Base-by-base conservation (phyloP, 192 early-diverging fungal species). In the Rhizoclosmatium sp. region DNA sequence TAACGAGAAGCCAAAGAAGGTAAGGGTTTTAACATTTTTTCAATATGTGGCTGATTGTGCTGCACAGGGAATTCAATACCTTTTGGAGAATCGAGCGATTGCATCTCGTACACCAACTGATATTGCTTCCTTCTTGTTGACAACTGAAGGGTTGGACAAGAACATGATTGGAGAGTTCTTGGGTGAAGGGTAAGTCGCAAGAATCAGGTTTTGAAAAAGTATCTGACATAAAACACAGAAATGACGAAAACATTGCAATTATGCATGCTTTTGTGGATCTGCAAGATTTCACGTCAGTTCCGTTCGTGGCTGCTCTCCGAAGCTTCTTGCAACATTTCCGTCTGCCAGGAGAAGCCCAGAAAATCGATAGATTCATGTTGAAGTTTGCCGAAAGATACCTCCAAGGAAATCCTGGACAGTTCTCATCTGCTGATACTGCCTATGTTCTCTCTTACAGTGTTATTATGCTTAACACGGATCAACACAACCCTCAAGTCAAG, bases 381-480 rank as follows among this genome's bases (percentile, higher is more conserved):
- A 89, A 90, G 1, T 99, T 99, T 87, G 91, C 98, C 3, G 88
- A 89, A 4, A 86, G 84, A 0, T 99, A 94, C 78, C 94, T 90
- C 19, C 89, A 91, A 73, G 92, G 90, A 64, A 96, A 97, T 69
- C 93, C 94, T 1, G 81, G 82, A 7, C 86, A 91, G 14, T 89
- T 98, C 79, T 92, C 91, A 7, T 91, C 84, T 64, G 87, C 90
- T 61, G 93, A 97, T 51, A 94, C 94, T 21, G 92, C 93, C 2
- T 96, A 93, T 76, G 89, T 99, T 39, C 87, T 99, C 47, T 86
- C 96, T 0, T 99, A 93, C 71, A 93, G 96, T 1, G 89, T 98
- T n/a, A 95, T 99, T 64, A 96, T 99, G 96, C 87, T 99, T 72
- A 99, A 99, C 81, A 98, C 97, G 1, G 98, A 99, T 89, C 94